Evolutionary conservation across 2,329 filamentous ascomycete species (phyloP).

Genomic region (Colletotrichum melonis): DNA sequence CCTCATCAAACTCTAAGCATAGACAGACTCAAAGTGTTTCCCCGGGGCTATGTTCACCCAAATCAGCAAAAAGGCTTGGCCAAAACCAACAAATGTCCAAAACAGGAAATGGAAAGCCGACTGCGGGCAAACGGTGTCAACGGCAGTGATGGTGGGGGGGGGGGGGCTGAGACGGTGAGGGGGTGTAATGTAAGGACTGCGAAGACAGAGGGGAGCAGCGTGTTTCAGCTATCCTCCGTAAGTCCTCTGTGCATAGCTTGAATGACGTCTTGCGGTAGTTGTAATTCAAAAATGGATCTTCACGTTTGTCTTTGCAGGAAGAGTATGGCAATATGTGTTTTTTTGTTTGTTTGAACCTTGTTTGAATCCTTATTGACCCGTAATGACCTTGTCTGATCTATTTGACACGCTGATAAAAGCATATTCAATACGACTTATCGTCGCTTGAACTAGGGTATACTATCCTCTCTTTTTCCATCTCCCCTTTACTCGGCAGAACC

Average conservation of each 20-base stretch:
- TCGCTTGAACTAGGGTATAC: constrained; percentile 34
- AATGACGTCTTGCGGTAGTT: neutral
- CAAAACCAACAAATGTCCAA: constrained; percentile 7
- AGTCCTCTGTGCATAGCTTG: neutral
- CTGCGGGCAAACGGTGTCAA: neutral
- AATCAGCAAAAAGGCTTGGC: constrained; percentile 1
- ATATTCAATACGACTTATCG: constrained; percentile 30
- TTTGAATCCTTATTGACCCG: constrained; percentile 31
- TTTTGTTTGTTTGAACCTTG: constrained; percentile 13
- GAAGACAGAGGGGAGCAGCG: neutral
- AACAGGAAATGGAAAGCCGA: neutral
- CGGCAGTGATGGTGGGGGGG: constrained; percentile 1
- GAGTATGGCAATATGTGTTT: neutral
- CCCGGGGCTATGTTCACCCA: neutral
- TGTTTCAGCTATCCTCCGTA: neutral
- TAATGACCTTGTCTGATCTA: constrained; percentile 35
- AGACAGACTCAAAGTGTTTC: constrained; percentile 3
- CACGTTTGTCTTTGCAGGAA: neutral
- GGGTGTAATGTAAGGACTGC: too few species aligned
- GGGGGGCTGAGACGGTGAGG: neutral
- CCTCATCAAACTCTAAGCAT: neutral
- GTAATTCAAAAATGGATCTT: neutral
- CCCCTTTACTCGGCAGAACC: constrained; percentile 35
- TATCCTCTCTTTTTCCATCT: constrained; percentile 13
- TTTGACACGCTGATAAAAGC: constrained; percentile 36